Evolutionary conservation across 2,329 filamentous ascomycete species (phyloP).

Genomic region (Penicillium oxalicum): DNA sequence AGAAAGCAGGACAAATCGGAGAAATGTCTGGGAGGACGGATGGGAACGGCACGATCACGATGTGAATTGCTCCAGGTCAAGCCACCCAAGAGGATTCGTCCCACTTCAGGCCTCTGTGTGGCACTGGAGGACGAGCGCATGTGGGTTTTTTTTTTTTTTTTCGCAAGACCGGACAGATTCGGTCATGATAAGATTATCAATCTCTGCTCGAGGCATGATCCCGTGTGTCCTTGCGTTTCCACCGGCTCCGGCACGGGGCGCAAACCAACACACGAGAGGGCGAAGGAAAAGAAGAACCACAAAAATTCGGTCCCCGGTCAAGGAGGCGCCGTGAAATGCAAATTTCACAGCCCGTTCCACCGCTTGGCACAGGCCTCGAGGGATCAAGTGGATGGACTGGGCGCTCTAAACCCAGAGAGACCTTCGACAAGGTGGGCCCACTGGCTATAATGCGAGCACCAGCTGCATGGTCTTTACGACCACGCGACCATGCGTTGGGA

Average conservation of each 20-base stretch:
- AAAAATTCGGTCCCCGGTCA: not conserved
- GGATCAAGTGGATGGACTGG: not conserved
- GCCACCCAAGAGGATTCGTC: not conserved
- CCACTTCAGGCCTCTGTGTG: too few relatives aligned
- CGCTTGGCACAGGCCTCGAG: not conserved
- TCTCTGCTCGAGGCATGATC: conserved; percentile 2
- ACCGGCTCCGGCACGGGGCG: not conserved
- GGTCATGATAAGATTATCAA: conserved; percentile 17
- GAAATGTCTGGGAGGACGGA: not conserved
- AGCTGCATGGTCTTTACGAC: too few relatives aligned
- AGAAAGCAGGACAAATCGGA: not conserved
- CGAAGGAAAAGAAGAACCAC: not conserved
- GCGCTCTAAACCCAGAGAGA: not conserved
- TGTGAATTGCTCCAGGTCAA: not conserved
- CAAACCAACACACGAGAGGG: not conserved
- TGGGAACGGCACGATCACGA: too few relatives aligned
- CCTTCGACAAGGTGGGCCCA: not conserved
- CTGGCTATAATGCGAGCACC: not conserved
- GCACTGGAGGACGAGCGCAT: too few relatives aligned
- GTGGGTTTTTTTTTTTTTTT: not conserved
- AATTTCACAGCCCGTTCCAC: not conserved
- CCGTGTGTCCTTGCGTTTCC: too few relatives aligned
- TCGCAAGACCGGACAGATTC: conserved; percentile 1
- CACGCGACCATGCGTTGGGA: too few relatives aligned
- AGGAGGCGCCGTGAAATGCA: not conserved